phyloP scores from a whole-genome alignment of 306 rosid genomes.

The Sindora glabra region DNA sequence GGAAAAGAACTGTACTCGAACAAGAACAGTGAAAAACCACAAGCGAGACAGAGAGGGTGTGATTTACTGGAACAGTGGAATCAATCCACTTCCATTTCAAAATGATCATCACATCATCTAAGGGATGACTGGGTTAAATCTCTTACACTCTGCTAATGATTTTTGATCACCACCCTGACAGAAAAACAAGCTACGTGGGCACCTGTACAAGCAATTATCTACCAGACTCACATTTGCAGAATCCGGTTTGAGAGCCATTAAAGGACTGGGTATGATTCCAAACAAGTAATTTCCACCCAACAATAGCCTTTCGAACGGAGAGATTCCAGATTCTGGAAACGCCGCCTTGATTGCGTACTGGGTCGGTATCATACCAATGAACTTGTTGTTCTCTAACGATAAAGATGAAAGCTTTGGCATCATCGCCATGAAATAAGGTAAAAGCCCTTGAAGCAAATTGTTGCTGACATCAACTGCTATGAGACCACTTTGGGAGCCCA shows the following conservation, averaged over 20 bases:
- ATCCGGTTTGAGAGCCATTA: conserved; percentile 41
- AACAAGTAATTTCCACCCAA: conserved; percentile 62
- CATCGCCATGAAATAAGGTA: conserved; percentile 48
- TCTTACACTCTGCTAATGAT: conserved; percentile 30
- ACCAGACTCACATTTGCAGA: conserved; percentile 57
- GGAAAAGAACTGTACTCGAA: not conserved
- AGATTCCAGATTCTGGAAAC: conserved; percentile 34
- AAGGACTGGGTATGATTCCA: conserved; percentile 61
- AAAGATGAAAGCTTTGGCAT: conserved; percentile 76
- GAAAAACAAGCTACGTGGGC: conserved; percentile 63
- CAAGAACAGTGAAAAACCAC: not conserved
- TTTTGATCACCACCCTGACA: conserved; percentile 78
- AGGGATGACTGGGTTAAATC: conserved; percentile 39
- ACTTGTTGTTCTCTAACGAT: conserved; percentile 60
- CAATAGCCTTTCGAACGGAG: conserved; percentile 54
- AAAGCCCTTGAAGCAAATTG: conserved; percentile 44
- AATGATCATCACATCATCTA: too few species aligned
- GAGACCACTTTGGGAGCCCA: conserved; percentile 24
- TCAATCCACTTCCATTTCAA: too few species aligned
- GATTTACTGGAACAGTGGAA: too few species aligned
- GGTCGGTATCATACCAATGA: conserved; percentile 66
- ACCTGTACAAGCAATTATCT: conserved; percentile 59
- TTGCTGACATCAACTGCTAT: conserved; percentile 70
- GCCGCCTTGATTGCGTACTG: conserved; percentile 63
- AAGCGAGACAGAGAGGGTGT: not conserved